Base-by-base conservation (phyloP, 1,139 yeast species). In the Geotrichum macrosporum region DNA sequence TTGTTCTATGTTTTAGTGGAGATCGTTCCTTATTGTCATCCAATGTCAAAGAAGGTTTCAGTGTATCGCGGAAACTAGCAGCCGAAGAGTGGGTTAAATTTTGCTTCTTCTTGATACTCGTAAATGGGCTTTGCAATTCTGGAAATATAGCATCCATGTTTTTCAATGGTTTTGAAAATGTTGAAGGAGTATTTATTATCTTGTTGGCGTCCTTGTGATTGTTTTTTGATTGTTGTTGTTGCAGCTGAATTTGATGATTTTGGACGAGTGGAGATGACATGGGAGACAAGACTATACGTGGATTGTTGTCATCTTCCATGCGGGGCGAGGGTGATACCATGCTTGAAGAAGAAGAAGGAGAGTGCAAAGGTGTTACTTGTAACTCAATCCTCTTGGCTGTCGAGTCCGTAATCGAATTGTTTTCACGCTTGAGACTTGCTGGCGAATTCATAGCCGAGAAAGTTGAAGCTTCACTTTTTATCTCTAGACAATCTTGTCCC, bases 191-290 rank as follows among this genome's bases (percentile, higher is more conserved):
- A n/a, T n/a, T n/a, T n/a, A n/a, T n/a, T n/a, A n/a, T n/a, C n/a
- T n/a, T n/a, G n/a, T n/a, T n/a, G n/a, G n/a, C n/a, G n/a, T n/a
- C n/a, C n/a, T n/a, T n/a, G n/a, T n/a, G n/a, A n/a, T n/a, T n/a
- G n/a, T n/a, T n/a, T n/a, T n/a, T n/a, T n/a, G n/a, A n/a, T n/a
- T n/a, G n/a, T n/a, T n/a, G n/a, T n/a, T n/a, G n/a, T n/a, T n/a
- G n/a, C n/a, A n/a, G n/a, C n/a, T n/a, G n/a, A n/a, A n/a, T n/a
- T n/a, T n/a, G n/a, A n/a, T n/a, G n/a, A n/a, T n/a, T n/a, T n/a
- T n/a, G n/a, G n/a, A n/a, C 32, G 20, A 36, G 16, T 2, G 40
- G 40, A 4, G 40, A 36, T 18, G 40, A 22, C 40, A 36, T 36
- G 10, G 40, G 40, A 15, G 40, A 22, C 6, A 19, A 12, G n/a